Conservation (phyloP, 1,284 basidiomycete species). For the Sporisorium sorghi region DNA sequence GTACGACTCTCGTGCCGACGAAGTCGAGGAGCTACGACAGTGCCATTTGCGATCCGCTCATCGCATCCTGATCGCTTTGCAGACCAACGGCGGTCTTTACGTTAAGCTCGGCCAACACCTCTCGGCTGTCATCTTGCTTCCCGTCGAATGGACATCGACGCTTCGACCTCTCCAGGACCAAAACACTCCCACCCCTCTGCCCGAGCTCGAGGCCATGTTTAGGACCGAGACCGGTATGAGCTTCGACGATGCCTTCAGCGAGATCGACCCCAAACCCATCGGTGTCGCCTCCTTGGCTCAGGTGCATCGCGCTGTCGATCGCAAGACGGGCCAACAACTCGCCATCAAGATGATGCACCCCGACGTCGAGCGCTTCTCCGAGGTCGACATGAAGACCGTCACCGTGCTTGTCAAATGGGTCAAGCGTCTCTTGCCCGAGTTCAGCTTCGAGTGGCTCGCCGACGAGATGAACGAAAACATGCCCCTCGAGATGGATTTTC, state of each 20-base stretch:
- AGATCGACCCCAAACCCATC: constrained; percentile 89
- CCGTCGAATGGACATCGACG: constrained; percentile 77
- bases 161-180: constrained; percentile 74
- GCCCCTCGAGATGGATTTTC: constrained; percentile 94
- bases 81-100: constrained; percentile 86
- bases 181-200: constrained; percentile 66
- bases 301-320: constrained; percentile 86
- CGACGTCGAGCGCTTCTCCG: constrained; percentile 89
- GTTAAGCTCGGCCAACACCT: constrained; percentile 81
- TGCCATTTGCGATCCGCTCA: constrained; percentile 67
- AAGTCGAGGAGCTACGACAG: constrained; percentile 58
- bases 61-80: constrained; percentile 62
- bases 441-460: constrained; percentile 74
- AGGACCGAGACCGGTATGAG: constrained; percentile 63
- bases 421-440: constrained; percentile 83
- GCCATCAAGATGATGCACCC: constrained; percentile 99
- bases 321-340: constrained; percentile 73
- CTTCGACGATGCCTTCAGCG: constrained; percentile 71
- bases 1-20: constrained; percentile 49
- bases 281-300: constrained; percentile 94
- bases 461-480: constrained; percentile 74
- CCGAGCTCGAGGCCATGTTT: constrained; percentile 68
- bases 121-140: constrained; percentile 77
- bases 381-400: constrained; percentile 79
- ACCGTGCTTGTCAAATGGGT: constrained; percentile 78